phyloP scores from a whole-genome alignment of 257 asterid genomes.

The Avicennia marina region DNA sequence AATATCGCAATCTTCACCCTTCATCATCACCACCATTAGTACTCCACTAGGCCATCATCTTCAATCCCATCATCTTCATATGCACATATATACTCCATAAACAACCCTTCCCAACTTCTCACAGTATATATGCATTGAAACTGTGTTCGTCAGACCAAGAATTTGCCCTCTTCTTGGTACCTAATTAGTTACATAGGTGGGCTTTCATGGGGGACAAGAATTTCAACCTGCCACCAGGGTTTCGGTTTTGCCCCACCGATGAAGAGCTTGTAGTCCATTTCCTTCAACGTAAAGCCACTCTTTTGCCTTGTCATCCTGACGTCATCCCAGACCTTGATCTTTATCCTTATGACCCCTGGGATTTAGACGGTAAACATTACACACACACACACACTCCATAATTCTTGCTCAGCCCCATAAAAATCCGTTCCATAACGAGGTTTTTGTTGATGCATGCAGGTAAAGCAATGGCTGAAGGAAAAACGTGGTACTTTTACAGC shows the following conservation, averaged over 20 bases:
- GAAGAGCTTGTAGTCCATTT: slow-evolving; percentile 93
- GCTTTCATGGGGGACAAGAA: not conserved
- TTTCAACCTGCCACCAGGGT: slow-evolving; percentile 78
- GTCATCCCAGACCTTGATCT: slow-evolving; percentile 95
- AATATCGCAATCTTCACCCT: slow-evolving; percentile 29
- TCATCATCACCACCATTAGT: slow-evolving; percentile 9
- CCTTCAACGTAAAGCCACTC: slow-evolving; percentile 76
- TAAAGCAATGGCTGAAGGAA: slow-evolving; percentile 90
- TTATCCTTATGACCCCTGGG: slow-evolving; percentile 94
- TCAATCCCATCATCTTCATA: too few relatives aligned
- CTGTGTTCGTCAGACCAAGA: too few relatives aligned
- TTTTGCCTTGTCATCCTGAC: slow-evolving; percentile 82
- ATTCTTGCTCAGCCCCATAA: too few relatives aligned
- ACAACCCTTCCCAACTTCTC: too few relatives aligned
- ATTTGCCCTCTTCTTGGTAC: too few relatives aligned
- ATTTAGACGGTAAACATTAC: slow-evolving; percentile 52
- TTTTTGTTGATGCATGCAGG: slow-evolving; percentile 31
- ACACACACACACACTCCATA: not conserved
- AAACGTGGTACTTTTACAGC: slow-evolving; percentile 84
- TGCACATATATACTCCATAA: too few relatives aligned
- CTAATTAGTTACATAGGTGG: too few relatives aligned
- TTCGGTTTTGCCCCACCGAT: slow-evolving; percentile 79
- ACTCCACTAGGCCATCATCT: too few relatives aligned
- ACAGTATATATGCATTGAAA: too few relatives aligned
- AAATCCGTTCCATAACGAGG: too few relatives aligned